phyloP scores from a whole-genome alignment of 441 rosid genomes.

The Pelargonium myrrhifolium region DNA sequence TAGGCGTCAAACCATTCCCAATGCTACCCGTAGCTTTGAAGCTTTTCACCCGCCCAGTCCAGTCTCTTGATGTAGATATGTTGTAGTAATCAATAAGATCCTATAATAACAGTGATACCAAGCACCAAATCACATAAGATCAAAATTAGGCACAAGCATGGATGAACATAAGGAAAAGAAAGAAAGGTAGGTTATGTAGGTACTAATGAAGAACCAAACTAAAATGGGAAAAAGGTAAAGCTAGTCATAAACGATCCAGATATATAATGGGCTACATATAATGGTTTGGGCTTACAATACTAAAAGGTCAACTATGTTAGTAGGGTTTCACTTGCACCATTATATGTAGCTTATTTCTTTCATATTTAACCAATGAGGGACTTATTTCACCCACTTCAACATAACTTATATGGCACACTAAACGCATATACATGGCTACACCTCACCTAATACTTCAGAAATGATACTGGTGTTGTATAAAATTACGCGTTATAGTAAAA shows the following conservation, averaged over 20 bases:
- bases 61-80: constrained; percentile 75
- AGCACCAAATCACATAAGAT: constrained; percentile 10
- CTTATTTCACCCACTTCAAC: too few species aligned
- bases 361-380: too few species aligned
- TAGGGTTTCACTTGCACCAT: too few species aligned
- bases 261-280: too few species aligned
- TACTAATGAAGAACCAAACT: not conserved
- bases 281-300: too few species aligned
- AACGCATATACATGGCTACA: not conserved
- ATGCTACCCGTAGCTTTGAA: constrained; percentile 85
- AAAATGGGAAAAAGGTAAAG: not conserved
- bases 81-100: constrained; percentile 93
- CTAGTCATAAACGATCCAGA: not conserved
- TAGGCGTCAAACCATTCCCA: constrained; percentile 84
- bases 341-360: too few species aligned
- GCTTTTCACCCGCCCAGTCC: constrained; percentile 86
- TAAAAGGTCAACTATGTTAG: too few species aligned
- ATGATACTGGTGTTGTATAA: not conserved
- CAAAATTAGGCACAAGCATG: constrained; percentile 7
- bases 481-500: not conserved
- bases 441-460: constrained; percentile 5
- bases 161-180: not conserved
- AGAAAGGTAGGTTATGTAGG: not conserved
- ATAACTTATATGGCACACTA: not conserved
- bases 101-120: constrained; percentile 33